phyloP scores from a whole-genome alignment of 73 alveolate species.

The Stentor coeruleus region DNA sequence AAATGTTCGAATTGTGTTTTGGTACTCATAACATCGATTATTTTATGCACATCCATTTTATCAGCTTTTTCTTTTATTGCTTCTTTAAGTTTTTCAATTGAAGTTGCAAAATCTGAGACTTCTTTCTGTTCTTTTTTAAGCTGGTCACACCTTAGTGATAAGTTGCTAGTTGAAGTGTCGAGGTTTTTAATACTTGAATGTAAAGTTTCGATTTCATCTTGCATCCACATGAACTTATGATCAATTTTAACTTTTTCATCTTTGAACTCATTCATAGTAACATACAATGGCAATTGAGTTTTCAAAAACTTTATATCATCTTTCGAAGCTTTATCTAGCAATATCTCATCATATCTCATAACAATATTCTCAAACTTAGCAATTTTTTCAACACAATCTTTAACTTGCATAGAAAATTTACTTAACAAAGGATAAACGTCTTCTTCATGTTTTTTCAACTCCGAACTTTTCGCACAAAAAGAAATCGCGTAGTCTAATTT shows the following conservation, averaged over 20 bases:
- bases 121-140: background rate
- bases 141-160: background rate
- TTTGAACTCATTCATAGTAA: background rate
- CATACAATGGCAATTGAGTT: background rate
- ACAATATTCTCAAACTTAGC: background rate
- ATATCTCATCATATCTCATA: background rate
- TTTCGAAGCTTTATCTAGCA: background rate
- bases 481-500: background rate
- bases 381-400: background rate
- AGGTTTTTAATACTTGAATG: background rate
- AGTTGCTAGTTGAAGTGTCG: background rate
- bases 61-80: background rate
- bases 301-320: background rate
- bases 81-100: background rate
- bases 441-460: background rate
- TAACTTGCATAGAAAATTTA: background rate
- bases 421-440: background rate
- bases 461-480: background rate
- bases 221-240: too few species aligned
- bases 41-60: background rate
- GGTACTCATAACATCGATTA: background rate
- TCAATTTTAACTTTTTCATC: too few species aligned
- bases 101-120: background rate
- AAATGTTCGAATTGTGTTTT: background rate
- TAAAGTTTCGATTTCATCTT: background rate